phyloP scores from a whole-genome alignment of 257 asterid species.

The Salvia hispanica region DNA sequence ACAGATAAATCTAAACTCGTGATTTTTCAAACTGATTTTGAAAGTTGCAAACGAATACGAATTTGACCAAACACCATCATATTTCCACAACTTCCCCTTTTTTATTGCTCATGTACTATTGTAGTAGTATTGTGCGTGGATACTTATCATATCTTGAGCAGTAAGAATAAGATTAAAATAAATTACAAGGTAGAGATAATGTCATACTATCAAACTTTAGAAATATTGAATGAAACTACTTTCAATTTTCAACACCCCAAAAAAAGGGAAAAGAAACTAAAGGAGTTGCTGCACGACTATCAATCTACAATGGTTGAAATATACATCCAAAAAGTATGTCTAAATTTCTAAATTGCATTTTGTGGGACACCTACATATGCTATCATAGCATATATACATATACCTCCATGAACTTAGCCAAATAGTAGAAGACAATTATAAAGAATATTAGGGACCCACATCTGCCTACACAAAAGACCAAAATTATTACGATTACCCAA shows the following conservation, averaged over 20 bases:
- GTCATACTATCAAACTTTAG: background rate
- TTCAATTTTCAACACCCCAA: background rate
- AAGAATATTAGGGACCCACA: constrained; percentile 32
- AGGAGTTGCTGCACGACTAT: background rate
- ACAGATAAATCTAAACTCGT: too few relatives aligned
- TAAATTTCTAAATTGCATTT: constrained; percentile 8
- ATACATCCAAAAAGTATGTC: background rate
- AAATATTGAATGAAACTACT: background rate
- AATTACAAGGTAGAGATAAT: too few relatives aligned
- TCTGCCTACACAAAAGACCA: constrained; percentile 10
- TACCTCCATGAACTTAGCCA: constrained; percentile 27
- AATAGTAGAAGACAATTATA: constrained; percentile 32
- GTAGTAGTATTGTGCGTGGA: too few relatives aligned
- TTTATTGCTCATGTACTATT: too few relatives aligned
- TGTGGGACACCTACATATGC: constrained; percentile 30
- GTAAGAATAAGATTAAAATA: background rate
- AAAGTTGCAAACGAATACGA: too few relatives aligned
- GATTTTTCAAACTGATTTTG: too few relatives aligned
- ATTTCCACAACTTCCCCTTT: too few relatives aligned
- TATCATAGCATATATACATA: constrained; percentile 18
- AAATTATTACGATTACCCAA: constrained; percentile 30
- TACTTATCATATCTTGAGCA: background rate
- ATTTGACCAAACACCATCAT: too few relatives aligned
- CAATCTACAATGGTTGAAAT: constrained; percentile 14
- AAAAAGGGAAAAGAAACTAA: background rate